Conservation (phyloP, 305 asterid species). For the Fraxinus ornus region DNA sequence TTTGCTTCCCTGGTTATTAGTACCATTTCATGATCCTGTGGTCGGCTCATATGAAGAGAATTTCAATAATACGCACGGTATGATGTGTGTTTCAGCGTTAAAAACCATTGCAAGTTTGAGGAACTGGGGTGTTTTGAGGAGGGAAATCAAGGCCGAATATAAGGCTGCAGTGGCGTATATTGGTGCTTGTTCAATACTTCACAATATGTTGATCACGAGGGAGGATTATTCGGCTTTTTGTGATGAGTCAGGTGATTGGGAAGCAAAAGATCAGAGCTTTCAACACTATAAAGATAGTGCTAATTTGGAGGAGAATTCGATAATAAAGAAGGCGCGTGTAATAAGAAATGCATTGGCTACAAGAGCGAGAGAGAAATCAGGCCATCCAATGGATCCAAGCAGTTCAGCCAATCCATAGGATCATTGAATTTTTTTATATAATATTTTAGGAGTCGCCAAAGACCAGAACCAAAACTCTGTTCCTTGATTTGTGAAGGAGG, state of each 20-base stretch:
- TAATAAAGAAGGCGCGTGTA: slow-evolving; percentile 33
- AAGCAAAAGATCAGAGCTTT: slow-evolving; percentile 15
- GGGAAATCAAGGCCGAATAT: slow-evolving; percentile 42
- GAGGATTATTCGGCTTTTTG: slow-evolving; percentile 71
- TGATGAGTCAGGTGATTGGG: slow-evolving; percentile 40
- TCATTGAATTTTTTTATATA: background rate
- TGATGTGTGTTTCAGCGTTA: slow-evolving; percentile 33
- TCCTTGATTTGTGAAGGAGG: slow-evolving; percentile 19
- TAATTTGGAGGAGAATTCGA: slow-evolving; percentile 25
- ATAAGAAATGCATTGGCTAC: slow-evolving; percentile 52
- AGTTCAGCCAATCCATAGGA: background rate
- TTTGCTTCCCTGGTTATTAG: slow-evolving; percentile 62
- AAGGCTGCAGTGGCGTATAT: slow-evolving; percentile 64
- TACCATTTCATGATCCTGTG: slow-evolving; percentile 48
- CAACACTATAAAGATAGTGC: background rate
- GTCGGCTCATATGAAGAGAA: slow-evolving; percentile 49
- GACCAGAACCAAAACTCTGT: background rate
- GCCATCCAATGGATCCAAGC: background rate
- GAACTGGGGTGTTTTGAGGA: slow-evolving; percentile 66
- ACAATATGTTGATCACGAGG: slow-evolving; percentile 73
- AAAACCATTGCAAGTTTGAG: slow-evolving; percentile 59
- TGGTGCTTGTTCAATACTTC: slow-evolving; percentile 81
- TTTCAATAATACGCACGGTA: slow-evolving; percentile 44
- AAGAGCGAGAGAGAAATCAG: slow-evolving; percentile 30
- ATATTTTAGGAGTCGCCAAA: background rate